Percentiles rank a stretch among this genome's conserved stretches.
Conservation (phyloP, 768 basidiomycete species). For the Mycena haematopus region DNA sequence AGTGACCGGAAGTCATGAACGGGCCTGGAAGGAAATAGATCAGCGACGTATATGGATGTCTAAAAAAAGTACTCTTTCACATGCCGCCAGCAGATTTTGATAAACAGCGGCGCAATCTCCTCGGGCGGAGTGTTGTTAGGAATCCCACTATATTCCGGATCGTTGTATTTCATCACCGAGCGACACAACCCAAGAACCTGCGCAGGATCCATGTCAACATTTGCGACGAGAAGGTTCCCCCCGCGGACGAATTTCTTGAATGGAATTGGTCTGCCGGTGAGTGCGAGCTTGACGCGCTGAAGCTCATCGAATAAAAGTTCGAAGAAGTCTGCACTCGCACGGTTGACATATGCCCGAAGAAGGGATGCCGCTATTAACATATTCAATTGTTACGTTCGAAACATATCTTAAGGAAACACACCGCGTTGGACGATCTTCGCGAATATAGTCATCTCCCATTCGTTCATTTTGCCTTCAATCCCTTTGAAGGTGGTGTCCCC, state of each 20-base stretch:
- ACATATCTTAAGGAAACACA: neutral
- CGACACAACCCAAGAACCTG: slow-evolving; percentile 2
- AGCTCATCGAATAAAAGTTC: neutral
- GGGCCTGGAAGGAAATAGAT: neutral
- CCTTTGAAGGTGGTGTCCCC: slow-evolving; percentile 12
- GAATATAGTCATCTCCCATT: slow-evolving; percentile 11
- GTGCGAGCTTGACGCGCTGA: neutral
- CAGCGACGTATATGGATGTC: neutral
- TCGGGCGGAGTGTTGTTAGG: neutral
- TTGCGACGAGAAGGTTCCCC: neutral
- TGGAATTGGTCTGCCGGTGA: neutral
- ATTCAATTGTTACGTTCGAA: neutral
- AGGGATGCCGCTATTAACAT: too few relatives aligned
- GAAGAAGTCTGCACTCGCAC: neutral
- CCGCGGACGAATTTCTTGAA: slow-evolving; percentile 2
- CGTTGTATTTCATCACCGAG: slow-evolving; percentile 1
- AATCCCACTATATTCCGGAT: slow-evolving; percentile 1
- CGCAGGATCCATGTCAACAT: neutral
- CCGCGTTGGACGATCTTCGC: neutral
- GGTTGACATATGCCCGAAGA: neutral
- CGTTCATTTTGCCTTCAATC: slow-evolving; percentile 7
- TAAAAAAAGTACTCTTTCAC: too few relatives aligned
- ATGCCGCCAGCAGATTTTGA: too few relatives aligned
- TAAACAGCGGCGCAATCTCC: neutral
- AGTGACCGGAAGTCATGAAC: slow-evolving; percentile 7